These are phyloP conservation scores for Dendrobium huoshanense DNA, from an alignment of 106 monocot genomes.

Conservation along the genomic window DNA sequence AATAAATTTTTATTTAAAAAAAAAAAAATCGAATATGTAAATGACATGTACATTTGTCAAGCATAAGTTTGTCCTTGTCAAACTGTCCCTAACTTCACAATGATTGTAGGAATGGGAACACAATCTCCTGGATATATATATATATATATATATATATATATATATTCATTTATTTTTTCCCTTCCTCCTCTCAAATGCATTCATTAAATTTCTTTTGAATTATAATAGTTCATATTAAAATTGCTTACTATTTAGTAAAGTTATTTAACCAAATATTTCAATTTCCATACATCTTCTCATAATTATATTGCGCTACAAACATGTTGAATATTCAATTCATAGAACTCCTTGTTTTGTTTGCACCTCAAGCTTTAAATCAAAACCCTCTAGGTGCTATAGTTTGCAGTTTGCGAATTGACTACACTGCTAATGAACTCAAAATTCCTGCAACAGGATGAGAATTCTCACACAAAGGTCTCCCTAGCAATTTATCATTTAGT, in stretches of 20 bases:
- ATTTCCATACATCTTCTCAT: background rate
- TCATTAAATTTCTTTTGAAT: too few species aligned
- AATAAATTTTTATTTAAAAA: background rate
- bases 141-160: too few species aligned
- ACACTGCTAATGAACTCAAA: background rate
- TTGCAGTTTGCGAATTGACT: background rate
- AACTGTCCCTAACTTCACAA: background rate
- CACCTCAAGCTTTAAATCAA: background rate
- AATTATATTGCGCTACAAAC: background rate
- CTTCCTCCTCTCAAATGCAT: too few species aligned
- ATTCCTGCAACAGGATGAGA: background rate
- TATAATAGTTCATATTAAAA: background rate
- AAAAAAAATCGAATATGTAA: background rate
- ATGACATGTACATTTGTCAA: too few species aligned
- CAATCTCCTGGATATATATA: background rate
- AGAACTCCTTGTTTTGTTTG: background rate
- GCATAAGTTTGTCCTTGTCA: background rate
- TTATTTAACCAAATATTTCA: background rate
- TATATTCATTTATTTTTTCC: too few species aligned
- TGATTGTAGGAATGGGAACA: background rate
- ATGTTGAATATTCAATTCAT: background rate
- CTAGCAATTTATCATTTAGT: background rate
- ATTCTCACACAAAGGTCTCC: background rate
- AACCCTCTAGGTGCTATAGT: background rate
- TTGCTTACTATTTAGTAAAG: background rate